Evolutionary conservation across 768 basidiomycete genomes (phyloP), one percentile per base, ranked within the genome.

Genomic region (Thelephora ganbajun): DNA sequence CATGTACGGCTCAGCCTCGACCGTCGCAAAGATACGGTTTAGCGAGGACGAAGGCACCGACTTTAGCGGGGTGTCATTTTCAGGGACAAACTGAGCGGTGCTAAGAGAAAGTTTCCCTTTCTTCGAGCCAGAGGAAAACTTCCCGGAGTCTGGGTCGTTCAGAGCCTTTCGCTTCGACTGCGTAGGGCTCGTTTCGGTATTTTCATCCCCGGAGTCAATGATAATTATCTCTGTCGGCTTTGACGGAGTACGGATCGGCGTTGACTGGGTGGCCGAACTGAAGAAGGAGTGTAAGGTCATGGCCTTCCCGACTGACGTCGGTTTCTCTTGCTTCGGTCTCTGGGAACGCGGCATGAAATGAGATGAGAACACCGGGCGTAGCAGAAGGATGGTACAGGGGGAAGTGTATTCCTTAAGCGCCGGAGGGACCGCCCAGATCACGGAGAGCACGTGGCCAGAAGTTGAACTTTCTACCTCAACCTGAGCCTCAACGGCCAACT

Each of bases 191-290:
- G 39, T 41, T 14, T 16, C 16, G 7, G 39, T 14, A 16, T 41
- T n/a, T 13, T 60, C 62, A 33, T 61, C 61, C 39, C 62, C 59
- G 3, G 59, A 60, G 43, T 61, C 63, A 16, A 64, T 58, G 47
- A 63, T 53, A 23, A 65, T 62, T 33, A 64, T 52, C 1, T 64
- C 61, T 5, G 41, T 26, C 41, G 22, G 33, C 3, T 41, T 37
- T 16, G 43, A 46, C 14, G 44, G 45, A 1, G 41, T 20, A 14
- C 11, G 26, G 26, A 9, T 2, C 26, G 39, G 35, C 18, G 41
- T 47, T 16, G 50, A 16, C 16, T 41, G 39, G 23, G 16, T 23
- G 37, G 4, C 47, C 50, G 52, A 11, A 30, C 43, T 2, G 33
- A 56, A 56, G 49, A 53, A 56, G 16, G 45, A 22, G 22, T 56